Base-by-base conservation (phyloP, 495 filamentous ascomycete species). In the Cudoniella acicularis region DNA sequence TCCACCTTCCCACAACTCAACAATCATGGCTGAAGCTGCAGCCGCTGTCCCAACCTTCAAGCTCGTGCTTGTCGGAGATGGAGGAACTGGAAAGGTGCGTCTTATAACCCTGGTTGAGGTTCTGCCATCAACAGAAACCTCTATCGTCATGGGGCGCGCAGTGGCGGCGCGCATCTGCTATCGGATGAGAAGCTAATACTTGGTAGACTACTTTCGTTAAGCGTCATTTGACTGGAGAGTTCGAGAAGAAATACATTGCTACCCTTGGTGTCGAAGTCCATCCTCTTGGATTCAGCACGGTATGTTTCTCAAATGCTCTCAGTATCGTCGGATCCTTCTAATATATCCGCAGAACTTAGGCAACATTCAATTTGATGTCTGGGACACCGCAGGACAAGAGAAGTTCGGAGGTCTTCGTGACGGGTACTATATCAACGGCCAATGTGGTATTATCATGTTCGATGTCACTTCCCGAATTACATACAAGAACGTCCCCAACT, bases 401-500 rank as follows among this genome's bases (percentile, higher is more conserved):
- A 99, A 99, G 85, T 99, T 99, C 67, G 95, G 95, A 81, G 95
- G 95, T 82, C 90, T 99, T 68, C 87, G 95, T 78, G 95, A 99
- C 80, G 95, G 95, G 61, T 99, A 99, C 84, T 99, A 99, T 79
- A 99, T 99, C 86, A 98, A 97, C 83, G 95, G 95, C 65, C 94
- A 98, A 80, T 97, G 94, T 75, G 95, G 95, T 80, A 96, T 99
- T 83, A 98, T 99, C 87, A 99, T 99, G 95, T 99, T 99, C 79
- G 95, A 99, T 75, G 95, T 99, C 57, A 99, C 95, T 49, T 98
- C 95, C 62, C 91, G 95, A 74, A 99, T 99, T 76, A 99, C 95
- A 71, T 99, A 99, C 87, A 99, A 99, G 89, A 99, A 99, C 82
- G 95, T 99, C 58, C 95, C 95, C 75, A 98, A 98, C 89, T 99